Percentiles rank a stretch among this genome's conserved stretches.
phyloP scores from a whole-genome alignment of 1,139 yeast species.

The Geotrichum klebahnii region DNA sequence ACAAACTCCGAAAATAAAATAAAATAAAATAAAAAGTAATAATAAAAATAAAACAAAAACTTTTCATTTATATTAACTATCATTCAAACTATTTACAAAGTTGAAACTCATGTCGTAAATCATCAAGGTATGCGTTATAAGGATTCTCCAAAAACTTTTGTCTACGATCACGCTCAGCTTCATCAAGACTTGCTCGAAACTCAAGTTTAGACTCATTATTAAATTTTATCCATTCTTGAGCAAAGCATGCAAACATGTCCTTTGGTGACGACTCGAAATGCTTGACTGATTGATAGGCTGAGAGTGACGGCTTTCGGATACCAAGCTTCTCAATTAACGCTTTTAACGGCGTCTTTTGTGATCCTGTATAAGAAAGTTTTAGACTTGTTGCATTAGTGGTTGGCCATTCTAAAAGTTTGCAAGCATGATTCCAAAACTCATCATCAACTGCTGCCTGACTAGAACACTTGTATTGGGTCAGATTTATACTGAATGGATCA shows the following conservation, averaged over 20 bases:
- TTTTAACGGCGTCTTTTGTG: not conserved
- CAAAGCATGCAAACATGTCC: constrained; percentile 10
- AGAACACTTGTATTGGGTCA: not conserved
- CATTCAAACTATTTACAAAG: not conserved
- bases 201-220: constrained; percentile 1
- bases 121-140: constrained; percentile 10
- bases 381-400: not conserved
- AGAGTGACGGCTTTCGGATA: not conserved
- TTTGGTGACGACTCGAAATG: constrained; percentile 7
- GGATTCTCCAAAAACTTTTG: constrained; percentile 7
- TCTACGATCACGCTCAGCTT: constrained; percentile 3
- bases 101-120: constrained; percentile 10
- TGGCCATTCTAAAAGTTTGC: constrained; percentile 14
- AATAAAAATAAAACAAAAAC: not conserved
- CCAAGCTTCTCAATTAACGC: not conserved
- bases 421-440: constrained; percentile 10
- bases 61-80: not conserved
- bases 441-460: not conserved
- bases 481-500: constrained; percentile 15
- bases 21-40: no score
- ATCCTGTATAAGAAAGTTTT: constrained; percentile 2
- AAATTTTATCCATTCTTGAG: constrained; percentile 14
- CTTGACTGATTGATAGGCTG: not conserved
- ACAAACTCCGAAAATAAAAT: not conserved
- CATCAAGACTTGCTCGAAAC: constrained; percentile 6